Evolutionary conservation across 441 rosid species (phyloP).

Genomic region (Croton laevigatus): DNA sequence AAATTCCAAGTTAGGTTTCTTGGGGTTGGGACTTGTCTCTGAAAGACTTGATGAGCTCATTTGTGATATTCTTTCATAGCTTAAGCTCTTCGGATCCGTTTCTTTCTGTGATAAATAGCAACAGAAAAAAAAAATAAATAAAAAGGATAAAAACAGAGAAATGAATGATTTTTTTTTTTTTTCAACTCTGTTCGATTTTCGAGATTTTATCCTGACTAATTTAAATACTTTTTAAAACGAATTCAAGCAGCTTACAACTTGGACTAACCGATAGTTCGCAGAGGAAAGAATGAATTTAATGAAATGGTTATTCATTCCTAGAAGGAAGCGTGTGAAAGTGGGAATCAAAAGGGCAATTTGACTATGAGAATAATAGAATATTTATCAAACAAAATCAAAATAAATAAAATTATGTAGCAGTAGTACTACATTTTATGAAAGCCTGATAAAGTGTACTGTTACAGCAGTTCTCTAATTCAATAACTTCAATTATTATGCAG

Average conservation of each 20-base stretch:
- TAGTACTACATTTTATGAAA: slow-evolving; percentile 31
- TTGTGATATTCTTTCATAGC: slow-evolving; percentile 76
- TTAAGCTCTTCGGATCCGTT: slow-evolving; percentile 59
- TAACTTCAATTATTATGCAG: too few relatives aligned
- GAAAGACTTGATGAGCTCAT: slow-evolving; percentile 66
- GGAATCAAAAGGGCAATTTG: slow-evolving; percentile 45
- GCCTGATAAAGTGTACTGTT: slow-evolving; percentile 33
- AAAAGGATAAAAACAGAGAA: too few relatives aligned
- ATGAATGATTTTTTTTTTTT: too few relatives aligned
- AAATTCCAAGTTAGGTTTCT: slow-evolving; percentile 90
- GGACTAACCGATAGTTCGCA: too few relatives aligned
- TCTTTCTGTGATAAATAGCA: slow-evolving; percentile 65
- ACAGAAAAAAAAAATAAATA: background rate
- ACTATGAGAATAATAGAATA: slow-evolving; percentile 44
- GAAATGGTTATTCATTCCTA: too few relatives aligned
- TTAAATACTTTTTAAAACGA: too few relatives aligned
- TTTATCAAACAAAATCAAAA: slow-evolving; percentile 25
- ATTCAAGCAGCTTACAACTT: too few relatives aligned
- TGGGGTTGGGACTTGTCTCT: slow-evolving; percentile 70
- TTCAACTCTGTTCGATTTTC: too few relatives aligned
- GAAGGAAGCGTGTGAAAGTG: slow-evolving; percentile 28
- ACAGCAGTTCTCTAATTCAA: slow-evolving; percentile 9
- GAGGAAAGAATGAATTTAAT: too few relatives aligned
- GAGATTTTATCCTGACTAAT: too few relatives aligned
- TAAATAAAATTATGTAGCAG: too few relatives aligned